Conservation (phyloP, 495 filamentous ascomycete species). For the Astrocystis sublimbata region DNA sequence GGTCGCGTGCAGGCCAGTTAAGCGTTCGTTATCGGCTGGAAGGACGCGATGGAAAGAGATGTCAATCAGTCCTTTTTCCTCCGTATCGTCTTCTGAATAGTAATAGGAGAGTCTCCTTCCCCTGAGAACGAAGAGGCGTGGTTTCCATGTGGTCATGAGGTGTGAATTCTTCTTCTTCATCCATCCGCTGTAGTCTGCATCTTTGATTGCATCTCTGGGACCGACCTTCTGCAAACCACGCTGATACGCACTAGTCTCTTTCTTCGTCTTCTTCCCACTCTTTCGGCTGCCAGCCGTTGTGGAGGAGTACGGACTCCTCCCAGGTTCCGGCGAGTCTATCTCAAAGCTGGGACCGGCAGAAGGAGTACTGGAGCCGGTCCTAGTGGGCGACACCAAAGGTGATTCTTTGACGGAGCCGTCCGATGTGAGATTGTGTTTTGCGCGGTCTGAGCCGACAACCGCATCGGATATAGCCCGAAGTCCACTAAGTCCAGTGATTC, state of each 20-base stretch:
- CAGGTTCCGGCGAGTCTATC: conserved; percentile 67
- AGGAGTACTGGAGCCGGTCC: conserved; percentile 83
- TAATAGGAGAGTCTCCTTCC: conserved; percentile 93
- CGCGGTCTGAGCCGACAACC: conserved; percentile 62
- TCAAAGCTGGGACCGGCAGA: conserved; percentile 80
- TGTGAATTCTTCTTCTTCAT: conserved; percentile 99
- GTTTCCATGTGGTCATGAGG: conserved; percentile 95
- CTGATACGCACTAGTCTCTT: conserved; percentile 90
- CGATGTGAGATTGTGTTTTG: conserved; percentile 52
- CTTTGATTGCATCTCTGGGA: conserved; percentile 80
- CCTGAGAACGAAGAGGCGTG: conserved; percentile 87
- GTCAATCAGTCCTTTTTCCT: conserved; percentile 95
- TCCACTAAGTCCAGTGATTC: conserved; percentile 57
- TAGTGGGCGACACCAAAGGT: conserved; percentile 64
- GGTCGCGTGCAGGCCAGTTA: conserved; percentile 87
- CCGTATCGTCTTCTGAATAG: conserved; percentile 86
- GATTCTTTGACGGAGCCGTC: conserved; percentile 65
- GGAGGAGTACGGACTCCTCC: conserved; percentile 54
- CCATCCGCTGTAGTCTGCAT: conserved; percentile 95
- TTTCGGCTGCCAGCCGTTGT: conserved; percentile 51
- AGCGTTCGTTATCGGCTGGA: conserved; percentile 86
- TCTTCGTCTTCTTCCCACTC: conserved; percentile 71
- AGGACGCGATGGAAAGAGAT: conserved; percentile 96
- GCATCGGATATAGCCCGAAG: conserved; percentile 82
- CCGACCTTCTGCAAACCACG: conserved; percentile 80